Base-by-base conservation (phyloP, 2,329 filamentous ascomycete species). In the Trichoderma citrinoviride region DNA sequence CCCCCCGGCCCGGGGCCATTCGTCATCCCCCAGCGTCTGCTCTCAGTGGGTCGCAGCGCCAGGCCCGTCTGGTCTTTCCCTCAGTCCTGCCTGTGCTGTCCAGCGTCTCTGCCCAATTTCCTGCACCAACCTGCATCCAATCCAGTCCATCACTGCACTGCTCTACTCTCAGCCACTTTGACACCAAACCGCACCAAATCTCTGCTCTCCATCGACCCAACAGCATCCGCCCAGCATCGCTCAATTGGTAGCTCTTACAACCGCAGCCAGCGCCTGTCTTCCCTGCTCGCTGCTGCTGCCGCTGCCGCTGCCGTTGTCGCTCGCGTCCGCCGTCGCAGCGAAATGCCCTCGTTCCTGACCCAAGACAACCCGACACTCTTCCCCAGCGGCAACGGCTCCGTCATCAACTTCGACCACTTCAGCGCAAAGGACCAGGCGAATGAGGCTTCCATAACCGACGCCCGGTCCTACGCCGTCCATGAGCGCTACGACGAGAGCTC, bases 341-440 rank as follows among this genome's bases (percentile, higher is more conserved):
- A 76, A 70, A 85, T 85, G 83, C 83, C 83, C 78, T 84, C 82
- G 69, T 85, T 84, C 74, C 73, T 84, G 69, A 78, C 78, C 73
- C 78, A 83, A 75, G 76, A 80, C 67, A 78, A 74, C 74, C 75
- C 77, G 69, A 76, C 75, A 68, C 75, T 77, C 68, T 79, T 79
- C 71, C 76, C 75, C 64, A 76, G 76, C 66, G 71, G 76, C 66
- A 76, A 76, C 66, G 71, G 76, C 66, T 79, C 80, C 68, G 74
- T 82, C 65, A 74, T 82, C 68, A 74, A 81, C 63, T 77, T 83
- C 68, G 77, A 81, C 70, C 77, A 76, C 68, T 76, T 79, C 68
- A 73, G 73, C 54, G 69, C 71, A 67, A 77, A 77, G 67, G 73
- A 74, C 65, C 73, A 71, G 66, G 69, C 76, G 66, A 72, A 78